Conservation (phyloP, 176 grass and related monocot genomes). For the Canna indica region DNA sequence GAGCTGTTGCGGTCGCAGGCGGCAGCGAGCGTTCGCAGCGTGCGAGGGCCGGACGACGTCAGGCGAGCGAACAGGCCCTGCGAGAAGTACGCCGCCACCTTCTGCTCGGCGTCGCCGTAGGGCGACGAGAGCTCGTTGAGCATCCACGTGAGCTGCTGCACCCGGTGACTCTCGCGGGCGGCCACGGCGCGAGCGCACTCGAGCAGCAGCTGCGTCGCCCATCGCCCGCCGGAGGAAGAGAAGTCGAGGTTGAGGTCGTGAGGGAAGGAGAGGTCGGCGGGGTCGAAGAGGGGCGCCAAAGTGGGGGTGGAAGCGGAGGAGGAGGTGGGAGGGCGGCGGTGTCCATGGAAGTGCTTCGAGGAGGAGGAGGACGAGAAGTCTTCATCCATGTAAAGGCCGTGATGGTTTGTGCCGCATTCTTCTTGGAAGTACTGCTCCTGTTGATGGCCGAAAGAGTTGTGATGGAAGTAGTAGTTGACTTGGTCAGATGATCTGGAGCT, state of each 20-base stretch:
- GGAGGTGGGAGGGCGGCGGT: constrained; percentile 22
- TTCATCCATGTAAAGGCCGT: constrained; percentile 93
- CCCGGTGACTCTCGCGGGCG: constrained; percentile 62
- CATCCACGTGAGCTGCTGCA: constrained; percentile 98
- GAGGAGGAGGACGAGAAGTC: constrained; percentile 96
- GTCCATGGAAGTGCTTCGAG: constrained; percentile 38
- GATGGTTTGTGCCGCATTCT: constrained; percentile 78
- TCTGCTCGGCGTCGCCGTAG: constrained; percentile 89
- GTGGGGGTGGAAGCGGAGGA: constrained; percentile 43
- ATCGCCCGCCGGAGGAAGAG: constrained; percentile 27
- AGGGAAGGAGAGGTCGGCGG: constrained; percentile 66
- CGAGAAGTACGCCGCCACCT: constrained; percentile 78
- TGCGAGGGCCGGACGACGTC: constrained; percentile 58
- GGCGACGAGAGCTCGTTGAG: constrained; percentile 90
- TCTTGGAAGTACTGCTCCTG: constrained; percentile 10
- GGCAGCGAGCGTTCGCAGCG: constrained; percentile 54
- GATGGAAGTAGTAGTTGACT: constrained; percentile 24
- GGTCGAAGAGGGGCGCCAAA: constrained; percentile 56
- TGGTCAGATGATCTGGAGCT: constrained; percentile 60
- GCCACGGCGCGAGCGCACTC: constrained; percentile 74
- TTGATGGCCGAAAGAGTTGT: not conserved
- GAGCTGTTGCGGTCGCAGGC: constrained; percentile 75
- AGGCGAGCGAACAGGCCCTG: constrained; percentile 81
- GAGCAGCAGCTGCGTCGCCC: constrained; percentile 63
- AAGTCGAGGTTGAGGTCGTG: constrained; percentile 89